Evolutionary conservation across 306 rosid genomes (phyloP).

Genomic region (Prosopis cineraria): DNA sequence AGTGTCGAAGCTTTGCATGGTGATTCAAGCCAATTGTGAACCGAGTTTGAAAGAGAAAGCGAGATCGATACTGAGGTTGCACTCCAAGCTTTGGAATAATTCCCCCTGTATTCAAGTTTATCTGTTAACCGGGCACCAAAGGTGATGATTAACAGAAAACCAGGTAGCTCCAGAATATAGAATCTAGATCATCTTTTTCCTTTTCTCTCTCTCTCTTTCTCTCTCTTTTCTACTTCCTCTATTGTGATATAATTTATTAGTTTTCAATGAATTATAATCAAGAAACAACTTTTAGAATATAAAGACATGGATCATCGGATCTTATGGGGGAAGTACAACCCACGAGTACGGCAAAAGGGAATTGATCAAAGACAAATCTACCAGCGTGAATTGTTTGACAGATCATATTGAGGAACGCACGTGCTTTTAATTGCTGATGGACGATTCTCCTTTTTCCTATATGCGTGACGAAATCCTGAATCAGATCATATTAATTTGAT

Average conservation of each 20-base stretch:
- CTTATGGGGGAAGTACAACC: neutral
- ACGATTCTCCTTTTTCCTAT: neutral
- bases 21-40: constrained; percentile 75
- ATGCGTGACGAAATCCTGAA: neutral
- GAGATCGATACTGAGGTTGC: constrained; percentile 59
- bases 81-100: constrained; percentile 66
- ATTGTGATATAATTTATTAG: neutral
- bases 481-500: neutral
- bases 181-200: neutral
- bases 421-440: neutral
- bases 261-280: neutral
- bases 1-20: constrained; percentile 84
- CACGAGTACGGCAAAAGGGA: neutral
- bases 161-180: neutral
- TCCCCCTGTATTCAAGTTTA: constrained; percentile 73
- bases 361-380: no score
- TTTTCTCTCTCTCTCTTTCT: neutral
- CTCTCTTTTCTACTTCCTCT: neutral
- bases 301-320: neutral
- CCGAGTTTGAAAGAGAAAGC: constrained; percentile 62
- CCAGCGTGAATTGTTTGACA: no score
- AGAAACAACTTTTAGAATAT: neutral
- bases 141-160: constrained; percentile 29
- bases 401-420: neutral
- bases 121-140: constrained; percentile 63